Evolutionary conservation across 352 stramenopile genomes (phyloP), one percentile per base, ranked within the genome.

Genomic region (Pythium rhizo-oryzae): DNA sequence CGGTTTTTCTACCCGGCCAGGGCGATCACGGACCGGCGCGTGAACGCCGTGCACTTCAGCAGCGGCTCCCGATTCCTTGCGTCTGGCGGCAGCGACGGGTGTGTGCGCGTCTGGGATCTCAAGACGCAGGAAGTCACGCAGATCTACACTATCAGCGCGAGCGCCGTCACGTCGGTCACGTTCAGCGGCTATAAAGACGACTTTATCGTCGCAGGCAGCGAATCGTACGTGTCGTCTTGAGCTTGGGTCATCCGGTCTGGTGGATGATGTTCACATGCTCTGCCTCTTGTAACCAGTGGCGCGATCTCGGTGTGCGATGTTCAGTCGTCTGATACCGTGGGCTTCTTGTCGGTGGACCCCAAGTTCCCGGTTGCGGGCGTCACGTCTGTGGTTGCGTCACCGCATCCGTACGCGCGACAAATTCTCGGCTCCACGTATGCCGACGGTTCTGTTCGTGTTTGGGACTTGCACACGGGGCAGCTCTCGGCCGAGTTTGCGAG

Each of bases 141-240:
- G 65, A 78, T 67, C 21, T 92, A 90, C 62, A 81, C 67, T 52
- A 77, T 89, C 59, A 87, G 83, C 58, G 73, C 82, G 15, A 93
- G 80, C 43, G 67, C 78, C 23, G 75, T 93, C 67, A 88, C 78
- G 4, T 87, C 73, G 9, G 80, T 93, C 24, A 69, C 78, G 0
- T 93, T 93, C 53, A 87, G 78, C 41, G 85, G 85, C 19, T 87
- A 88, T 70, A 91, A 89, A 58, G 82, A 93, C 65, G 85, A 93
- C 46, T 79, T 80, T 41, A 77, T 91, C 23, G 79, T 90, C n/a
- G 81, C 78, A 18, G 84, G 84, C n/a, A 90, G 75, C 62, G 78
- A 82, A 19, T 88, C 79, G 84, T 91, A 71, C 28, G 50, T 69
- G 15, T 28, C 21, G 8, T 43, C 24, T 25, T 19, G 12, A 19